Percentiles rank a stretch among this genome's conserved stretches.
Conservation (phyloP, 768 basidiomycete species). For the Boletellus sp. region DNA sequence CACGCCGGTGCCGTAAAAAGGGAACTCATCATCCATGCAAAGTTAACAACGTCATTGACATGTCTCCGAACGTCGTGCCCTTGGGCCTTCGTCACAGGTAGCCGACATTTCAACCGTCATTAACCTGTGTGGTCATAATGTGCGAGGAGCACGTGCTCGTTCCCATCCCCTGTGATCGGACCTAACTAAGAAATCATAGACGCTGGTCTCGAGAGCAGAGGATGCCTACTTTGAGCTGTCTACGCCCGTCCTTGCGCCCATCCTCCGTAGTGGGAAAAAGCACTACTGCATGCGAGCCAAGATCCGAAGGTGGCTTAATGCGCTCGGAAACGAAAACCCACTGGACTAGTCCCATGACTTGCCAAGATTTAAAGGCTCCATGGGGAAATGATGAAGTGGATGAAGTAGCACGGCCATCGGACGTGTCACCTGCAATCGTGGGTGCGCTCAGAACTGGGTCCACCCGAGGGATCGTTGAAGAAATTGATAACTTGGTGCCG, state of each 20-base stretch:
- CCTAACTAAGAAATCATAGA: neutral
- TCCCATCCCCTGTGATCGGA: neutral
- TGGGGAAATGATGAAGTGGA: neutral
- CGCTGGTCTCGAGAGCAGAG: slow-evolving; percentile 2
- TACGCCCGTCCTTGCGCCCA: slow-evolving; percentile 16
- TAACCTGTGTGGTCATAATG: too few species aligned
- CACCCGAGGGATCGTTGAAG: neutral
- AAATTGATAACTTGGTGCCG: slow-evolving; percentile 3
- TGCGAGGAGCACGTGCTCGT: too few species aligned
- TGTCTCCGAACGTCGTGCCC: neutral
- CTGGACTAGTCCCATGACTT: slow-evolving; percentile 2
- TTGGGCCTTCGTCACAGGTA: neutral
- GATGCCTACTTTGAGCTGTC: slow-evolving; percentile 36
- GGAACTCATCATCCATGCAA: neutral
- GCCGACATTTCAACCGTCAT: too few species aligned
- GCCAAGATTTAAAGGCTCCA: neutral
- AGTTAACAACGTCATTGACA: slow-evolving; percentile 6
- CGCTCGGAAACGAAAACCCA: neutral
- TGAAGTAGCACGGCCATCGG: neutral
- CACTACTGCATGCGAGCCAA: neutral
- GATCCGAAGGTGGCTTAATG: neutral
- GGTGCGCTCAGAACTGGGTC: neutral
- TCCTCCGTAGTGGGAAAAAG: slow-evolving; percentile 14
- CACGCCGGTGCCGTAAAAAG: neutral
- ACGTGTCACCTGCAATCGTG: neutral